These are phyloP conservation scores for Starmerella bombi DNA, from an alignment of 805 yeast genomes.

Conservation along the genomic window DNA sequence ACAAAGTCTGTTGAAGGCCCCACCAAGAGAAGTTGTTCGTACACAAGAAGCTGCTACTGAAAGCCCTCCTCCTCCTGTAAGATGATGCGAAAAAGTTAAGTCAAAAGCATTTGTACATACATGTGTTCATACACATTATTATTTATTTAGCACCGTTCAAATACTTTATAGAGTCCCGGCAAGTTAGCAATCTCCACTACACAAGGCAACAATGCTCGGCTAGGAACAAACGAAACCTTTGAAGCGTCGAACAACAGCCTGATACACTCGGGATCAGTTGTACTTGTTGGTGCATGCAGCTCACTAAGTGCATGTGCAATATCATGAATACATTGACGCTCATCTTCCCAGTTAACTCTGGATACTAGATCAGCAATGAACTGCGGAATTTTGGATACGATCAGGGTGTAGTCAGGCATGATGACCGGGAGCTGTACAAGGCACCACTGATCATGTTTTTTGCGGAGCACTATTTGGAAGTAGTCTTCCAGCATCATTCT, in stretches of 20 bases:
- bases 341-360: conserved; percentile 52
- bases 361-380: conserved; percentile 52
- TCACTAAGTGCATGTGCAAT: conserved; percentile 56
- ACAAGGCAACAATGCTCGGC: conserved; percentile 37
- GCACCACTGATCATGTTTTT: conserved; percentile 24
- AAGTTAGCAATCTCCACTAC: conserved; percentile 78
- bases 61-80: conserved; percentile 19
- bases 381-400: conserved; percentile 47
- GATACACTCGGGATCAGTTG: conserved; percentile 26
- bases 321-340: conserved; percentile 52
- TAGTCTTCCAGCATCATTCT: conserved; percentile 71
- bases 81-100: too few species aligned
- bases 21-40: conserved; percentile 9
- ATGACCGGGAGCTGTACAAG: conserved; percentile 55
- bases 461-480: conserved; percentile 40
- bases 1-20: conserved; percentile 6
- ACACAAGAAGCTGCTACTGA: conserved; percentile 15
- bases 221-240: conserved; percentile 51
- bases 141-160: conserved; percentile 67
- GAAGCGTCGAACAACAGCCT: conserved; percentile 48
- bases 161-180: conserved; percentile 82
- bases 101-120: background rate
- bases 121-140: conserved; percentile 3
- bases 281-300: conserved; percentile 53
- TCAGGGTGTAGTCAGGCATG: conserved; percentile 49